Percentiles rank a stretch among this genome's conserved stretches.
These are phyloP conservation scores for Zygosaccharomyces lentus DNA, from an alignment of 805 yeast species.

Conservation along the genomic window DNA sequence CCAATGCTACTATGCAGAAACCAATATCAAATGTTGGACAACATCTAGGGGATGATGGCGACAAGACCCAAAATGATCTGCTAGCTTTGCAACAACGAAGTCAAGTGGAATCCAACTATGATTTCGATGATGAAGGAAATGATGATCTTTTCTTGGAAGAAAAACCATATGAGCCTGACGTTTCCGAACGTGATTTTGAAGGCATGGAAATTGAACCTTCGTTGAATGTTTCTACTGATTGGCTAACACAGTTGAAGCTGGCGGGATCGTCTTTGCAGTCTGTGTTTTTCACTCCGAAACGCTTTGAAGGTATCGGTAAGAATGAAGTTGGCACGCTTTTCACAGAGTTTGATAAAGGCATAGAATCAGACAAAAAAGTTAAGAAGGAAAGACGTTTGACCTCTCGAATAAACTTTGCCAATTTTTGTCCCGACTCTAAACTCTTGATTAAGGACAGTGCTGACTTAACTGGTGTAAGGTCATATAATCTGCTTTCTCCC, in stretches of 20 bases:
- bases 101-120: constrained; percentile 11
- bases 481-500: constrained; percentile 3
- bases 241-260: constrained; percentile 62
- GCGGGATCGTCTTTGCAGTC: constrained; percentile 35
- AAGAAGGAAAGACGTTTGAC: constrained; percentile 29
- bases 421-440: constrained; percentile 19
- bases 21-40: neutral
- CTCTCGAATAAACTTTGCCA: constrained; percentile 21
- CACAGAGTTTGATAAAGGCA: constrained; percentile 42
- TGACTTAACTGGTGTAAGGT: constrained; percentile 14
- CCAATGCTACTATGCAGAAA: neutral
- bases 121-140: constrained; percentile 20
- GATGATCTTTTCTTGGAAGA: constrained; percentile 45
- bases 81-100: constrained; percentile 9
- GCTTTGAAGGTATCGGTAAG: constrained; percentile 2
- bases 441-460: constrained; percentile 16
- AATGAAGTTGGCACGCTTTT: constrained; percentile 21
- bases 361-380: constrained; percentile 29
- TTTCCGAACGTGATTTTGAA: constrained; percentile 44
- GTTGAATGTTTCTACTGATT: constrained; percentile 50
- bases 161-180: constrained; percentile 67
- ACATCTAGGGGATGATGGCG: constrained; percentile 2
- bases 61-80: constrained; percentile 9
- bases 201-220: constrained; percentile 43
- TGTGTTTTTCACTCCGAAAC: constrained; percentile 30